A percentile compares a stretch with the other conserved stretches of the same genome.
Evolutionary conservation across 768 basidiomycete genomes (phyloP).

Genomic region (Termitomyces bulborhizus): DNA sequence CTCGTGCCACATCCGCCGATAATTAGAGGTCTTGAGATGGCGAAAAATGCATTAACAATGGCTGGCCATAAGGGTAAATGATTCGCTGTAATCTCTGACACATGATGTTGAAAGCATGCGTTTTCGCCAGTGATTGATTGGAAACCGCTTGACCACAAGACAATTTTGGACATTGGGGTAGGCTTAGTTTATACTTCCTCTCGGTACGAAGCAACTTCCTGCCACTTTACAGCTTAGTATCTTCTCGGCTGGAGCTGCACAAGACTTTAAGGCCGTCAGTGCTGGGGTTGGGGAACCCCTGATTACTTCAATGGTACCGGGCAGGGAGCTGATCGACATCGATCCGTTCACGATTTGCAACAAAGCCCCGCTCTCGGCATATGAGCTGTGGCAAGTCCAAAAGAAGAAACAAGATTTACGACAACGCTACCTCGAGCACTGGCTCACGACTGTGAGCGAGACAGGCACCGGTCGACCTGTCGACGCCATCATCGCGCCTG

Average conservation of each 20-base stretch:
- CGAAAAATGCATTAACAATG: constrained; percentile 47
- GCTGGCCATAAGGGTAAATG: constrained; percentile 45
- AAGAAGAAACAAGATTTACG: constrained; percentile 43
- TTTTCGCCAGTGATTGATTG: constrained; percentile 59
- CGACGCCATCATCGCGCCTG: constrained; percentile 69
- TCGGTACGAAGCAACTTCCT: not conserved
- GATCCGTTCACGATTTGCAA: not conserved
- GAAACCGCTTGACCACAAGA: constrained; percentile 47
- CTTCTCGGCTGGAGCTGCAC: constrained; percentile 38
- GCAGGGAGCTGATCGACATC: constrained; percentile 3
- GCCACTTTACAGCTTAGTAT: constrained; percentile 28
- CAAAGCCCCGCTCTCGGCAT: constrained; percentile 25
- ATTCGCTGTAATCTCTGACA: no score
- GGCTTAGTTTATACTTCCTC: constrained; percentile 10
- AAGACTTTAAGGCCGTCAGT: constrained; percentile 37
- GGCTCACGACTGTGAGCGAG: constrained; percentile 42
- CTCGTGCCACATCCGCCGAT: constrained; percentile 61
- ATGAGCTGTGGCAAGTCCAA: constrained; percentile 64
- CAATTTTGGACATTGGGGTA: constrained; percentile 37
- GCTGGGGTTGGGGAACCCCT: constrained; percentile 47
- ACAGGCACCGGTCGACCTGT: constrained; percentile 70
- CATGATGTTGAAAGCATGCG: no score
- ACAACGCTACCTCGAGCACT: constrained; percentile 53
- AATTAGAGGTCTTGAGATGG: constrained; percentile 49
- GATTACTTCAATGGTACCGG: constrained; percentile 39